Percentiles rank a stretch among this genome's conserved stretches.
Evolutionary conservation across 2,329 filamentous ascomycete species (phyloP).

Genomic region (Fusarium chlamydosporum): DNA sequence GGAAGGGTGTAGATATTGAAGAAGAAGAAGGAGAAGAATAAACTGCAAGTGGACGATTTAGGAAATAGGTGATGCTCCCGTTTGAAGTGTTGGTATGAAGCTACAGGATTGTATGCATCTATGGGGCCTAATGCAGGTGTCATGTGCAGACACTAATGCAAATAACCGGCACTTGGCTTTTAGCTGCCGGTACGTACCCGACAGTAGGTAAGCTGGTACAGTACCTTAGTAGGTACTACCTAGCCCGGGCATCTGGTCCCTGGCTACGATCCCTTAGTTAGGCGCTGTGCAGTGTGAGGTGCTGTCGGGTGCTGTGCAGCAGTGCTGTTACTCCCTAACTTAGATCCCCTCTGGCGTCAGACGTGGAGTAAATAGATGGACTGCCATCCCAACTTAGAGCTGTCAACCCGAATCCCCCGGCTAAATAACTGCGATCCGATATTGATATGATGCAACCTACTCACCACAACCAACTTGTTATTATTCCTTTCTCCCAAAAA

Average conservation of each 20-base stretch:
- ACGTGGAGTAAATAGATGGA: too few species aligned
- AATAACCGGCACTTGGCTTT: conserved; percentile 36
- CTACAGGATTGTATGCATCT: conserved; percentile 35
- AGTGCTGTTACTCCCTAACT: too few species aligned
- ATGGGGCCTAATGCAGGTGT: conserved; percentile 15
- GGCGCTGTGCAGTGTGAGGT: neutral
- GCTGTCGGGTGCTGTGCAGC: too few species aligned
- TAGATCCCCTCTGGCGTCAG: too few species aligned
- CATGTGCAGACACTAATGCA: conserved; percentile 39
- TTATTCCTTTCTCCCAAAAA: too few species aligned
- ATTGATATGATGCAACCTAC: conserved; percentile 35
- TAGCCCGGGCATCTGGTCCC: conserved; percentile 4
- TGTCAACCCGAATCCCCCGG: conserved; percentile 23
- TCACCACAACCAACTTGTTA: too few species aligned
- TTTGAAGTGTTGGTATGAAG: conserved; percentile 41
- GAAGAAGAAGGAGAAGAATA: neutral
- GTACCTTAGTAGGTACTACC: too few species aligned
- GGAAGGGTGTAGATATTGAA: conserved; percentile 38
- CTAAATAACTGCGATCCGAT: conserved; percentile 4
- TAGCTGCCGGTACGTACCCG: too few species aligned
- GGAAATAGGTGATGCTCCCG: conserved; percentile 45
- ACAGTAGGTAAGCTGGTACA: too few species aligned
- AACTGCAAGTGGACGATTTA: conserved; percentile 48
- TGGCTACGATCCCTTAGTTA: conserved; percentile 33
- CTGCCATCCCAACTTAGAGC: conserved; percentile 5